phyloP scores from a whole-genome alignment of 1,139 yeast species.

The Zhuliangozyma parablackwelliae region DNA sequence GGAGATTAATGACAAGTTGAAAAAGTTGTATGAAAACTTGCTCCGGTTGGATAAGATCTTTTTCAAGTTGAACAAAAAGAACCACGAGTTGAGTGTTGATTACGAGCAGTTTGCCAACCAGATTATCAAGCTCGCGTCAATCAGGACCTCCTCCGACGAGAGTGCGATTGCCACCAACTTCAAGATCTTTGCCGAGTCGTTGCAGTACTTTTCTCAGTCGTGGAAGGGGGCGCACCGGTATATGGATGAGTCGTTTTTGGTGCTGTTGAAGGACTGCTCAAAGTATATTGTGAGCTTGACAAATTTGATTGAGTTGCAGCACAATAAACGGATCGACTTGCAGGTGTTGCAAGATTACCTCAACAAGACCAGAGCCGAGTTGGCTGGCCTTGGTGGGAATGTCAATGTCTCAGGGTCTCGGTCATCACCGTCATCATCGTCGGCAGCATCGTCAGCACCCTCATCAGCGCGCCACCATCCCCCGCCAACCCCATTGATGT shows the following conservation, averaged over 20 bases:
- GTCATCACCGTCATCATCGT: no score
- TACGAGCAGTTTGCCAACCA: slow-evolving; percentile 69
- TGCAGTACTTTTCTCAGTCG: slow-evolving; percentile 46
- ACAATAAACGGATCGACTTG: slow-evolving; percentile 85
- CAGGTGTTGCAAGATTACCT: slow-evolving; percentile 82
- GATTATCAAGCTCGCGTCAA: slow-evolving; percentile 58
- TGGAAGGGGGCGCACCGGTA: slow-evolving; percentile 48
- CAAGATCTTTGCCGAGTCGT: slow-evolving; percentile 38
- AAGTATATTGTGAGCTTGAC: slow-evolving; percentile 78
- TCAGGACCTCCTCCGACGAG: slow-evolving; percentile 10
- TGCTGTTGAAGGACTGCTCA: slow-evolving; percentile 80
- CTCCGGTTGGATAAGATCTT: slow-evolving; percentile 75
- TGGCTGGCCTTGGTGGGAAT: slow-evolving; percentile 56
- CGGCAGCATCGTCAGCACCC: not conserved
- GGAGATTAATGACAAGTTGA: slow-evolving; percentile 78
- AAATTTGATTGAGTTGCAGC: slow-evolving; percentile 74
- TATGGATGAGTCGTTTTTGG: slow-evolving; percentile 77
- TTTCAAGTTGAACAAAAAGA: slow-evolving; percentile 65
- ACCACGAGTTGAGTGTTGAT: slow-evolving; percentile 69
- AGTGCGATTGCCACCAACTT: slow-evolving; percentile 26
- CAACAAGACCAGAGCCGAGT: slow-evolving; percentile 64
- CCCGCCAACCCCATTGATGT: slow-evolving; percentile 34
- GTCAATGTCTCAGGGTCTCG: slow-evolving; percentile 10
- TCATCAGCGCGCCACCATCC: slow-evolving; percentile 11
- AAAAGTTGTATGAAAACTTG: slow-evolving; percentile 80